Base-by-base conservation (phyloP, 108 stramenopile genomes). In the Fragilaria crotonensis region DNA sequence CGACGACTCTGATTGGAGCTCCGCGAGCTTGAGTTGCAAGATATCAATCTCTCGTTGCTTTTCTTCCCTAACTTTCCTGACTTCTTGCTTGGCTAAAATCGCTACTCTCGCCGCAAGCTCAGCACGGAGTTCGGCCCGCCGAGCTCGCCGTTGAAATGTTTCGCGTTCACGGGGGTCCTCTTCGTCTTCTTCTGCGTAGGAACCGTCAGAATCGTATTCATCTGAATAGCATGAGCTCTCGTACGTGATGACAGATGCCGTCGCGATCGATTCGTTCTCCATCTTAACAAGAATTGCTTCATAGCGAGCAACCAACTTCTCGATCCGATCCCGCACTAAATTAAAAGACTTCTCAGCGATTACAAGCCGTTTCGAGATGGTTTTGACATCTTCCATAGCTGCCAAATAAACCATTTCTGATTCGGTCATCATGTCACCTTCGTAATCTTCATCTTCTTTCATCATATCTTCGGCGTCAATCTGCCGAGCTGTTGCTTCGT, bases 61-160 rank as follows among this genome's bases (percentile, higher is more conserved):
- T 46, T 85, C 81, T 11, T 71, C 30, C 22, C 62, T 71, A 2
- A 81, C 59, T 30, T 60, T 57, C 29, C 65, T 59, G 5, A 70
- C 72, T 64, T 80, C 79, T 72, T 76, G 65, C 46, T 77, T 81
- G 23, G 79, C 68, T 36, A 84, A 51, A 25, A 74, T 59, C 17
- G 85, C 80, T 58, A 88, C 90, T 52, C 86, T 68, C 11, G 84
- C 80, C 33, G 84, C 86, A 36, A 88, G 33, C 63, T 91, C 84
- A 0, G 90, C 84, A 30, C 75, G 56, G 21, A 88, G 62, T 62
- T 91, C 90, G 2, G 86, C 86, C 36, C 85, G 60, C 59, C 70
- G 75, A 14, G 84, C 86, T 46, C 86, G 59, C 17, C 83, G 70
- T 0, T 73, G 63, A 30, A 87, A 68, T 20, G 50, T 58, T 46